Evolutionary conservation across 2,329 filamentous ascomycete genomes (phyloP).

Genomic region (Fusarium sp.): DNA sequence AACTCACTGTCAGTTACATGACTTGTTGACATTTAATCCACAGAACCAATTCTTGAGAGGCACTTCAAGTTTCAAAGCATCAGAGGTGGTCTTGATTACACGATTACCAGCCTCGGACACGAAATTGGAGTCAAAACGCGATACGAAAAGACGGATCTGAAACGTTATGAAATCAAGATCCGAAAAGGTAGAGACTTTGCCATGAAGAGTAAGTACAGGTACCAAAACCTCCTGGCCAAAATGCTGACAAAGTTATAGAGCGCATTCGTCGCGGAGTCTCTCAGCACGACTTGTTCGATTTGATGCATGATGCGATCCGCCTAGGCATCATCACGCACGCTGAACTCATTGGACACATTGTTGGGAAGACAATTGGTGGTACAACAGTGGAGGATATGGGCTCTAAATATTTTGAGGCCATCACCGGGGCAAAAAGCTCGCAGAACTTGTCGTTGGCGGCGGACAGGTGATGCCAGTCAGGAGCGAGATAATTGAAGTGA

Average conservation of each 20-base stretch:
- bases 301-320: slow-evolving; percentile 18
- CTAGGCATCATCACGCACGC: slow-evolving; percentile 1
- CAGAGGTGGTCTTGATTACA: slow-evolving; percentile 9
- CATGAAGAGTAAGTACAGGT: slow-evolving; percentile 1
- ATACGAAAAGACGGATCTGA: slow-evolving; percentile 2
- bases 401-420: slow-evolving; percentile 16
- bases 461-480: neutral
- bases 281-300: slow-evolving; percentile 11
- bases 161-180: slow-evolving; percentile 8
- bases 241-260: neutral
- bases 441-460: slow-evolving; percentile 4
- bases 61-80: slow-evolving; percentile 16
- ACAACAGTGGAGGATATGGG: slow-evolving; percentile 12
- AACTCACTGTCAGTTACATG: accelerated
- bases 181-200: slow-evolving; percentile 6
- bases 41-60: neutral
- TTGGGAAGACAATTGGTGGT: slow-evolving; percentile 8
- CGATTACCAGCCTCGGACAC: slow-evolving; percentile 2
- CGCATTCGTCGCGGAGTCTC: slow-evolving; percentile 12
- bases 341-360: slow-evolving; percentile 8
- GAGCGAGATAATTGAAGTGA: neutral
- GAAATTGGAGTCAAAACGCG: slow-evolving; percentile 9
- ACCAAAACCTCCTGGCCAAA: no score
- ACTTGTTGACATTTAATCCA: neutral
- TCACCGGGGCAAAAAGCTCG: slow-evolving; percentile 3